Evolutionary conservation across 805 yeast genomes (phyloP), one percentile per base, ranked within the genome.

Genomic region (Lachancea thermotolerans): DNA sequence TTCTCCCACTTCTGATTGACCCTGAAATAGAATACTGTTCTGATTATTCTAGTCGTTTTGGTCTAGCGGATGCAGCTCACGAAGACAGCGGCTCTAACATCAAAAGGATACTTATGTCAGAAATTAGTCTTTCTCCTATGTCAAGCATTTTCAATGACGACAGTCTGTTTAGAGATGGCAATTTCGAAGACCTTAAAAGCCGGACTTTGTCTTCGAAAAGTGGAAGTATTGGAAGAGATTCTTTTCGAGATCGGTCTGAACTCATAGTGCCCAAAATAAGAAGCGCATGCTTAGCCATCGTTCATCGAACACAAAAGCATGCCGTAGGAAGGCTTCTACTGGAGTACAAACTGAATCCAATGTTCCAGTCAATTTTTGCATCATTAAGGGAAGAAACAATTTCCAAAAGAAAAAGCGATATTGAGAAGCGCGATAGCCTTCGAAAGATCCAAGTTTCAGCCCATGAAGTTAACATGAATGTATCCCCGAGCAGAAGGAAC

Each of bases 251-350:
- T 5, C 12, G 8, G 6, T 31, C 18, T 6, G 42, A n/a, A 4
- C 18, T 11, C n/a, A 39, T 34, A 1, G 41, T 47, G 2, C 37
- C 27, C n/a, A 47, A 44, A 27, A 43, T 56, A 14, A 56, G 49
- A 42, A 41, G 41, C 21, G 25, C 47, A 10, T 25, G 55, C 4
- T 27, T 46, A 4, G 50, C 50, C 28, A 36, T 60, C n/a, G 32
- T 58, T n/a, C 37, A 46, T 16, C 44, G 37, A 35, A 46, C 59
- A 3, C 50, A 52, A 39, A 38, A 48, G n/a, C 56, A 58, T 40
- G 53, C 56, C 2, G 30, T 60, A 1, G 64, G 63, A 12, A 45
- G 40, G 12, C 28, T 53, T 4, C 21, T 60, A 11, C 34, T 59
- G 4, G 38, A 44, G 43, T 14, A 45, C 39, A 32, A 50, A 21